Conservation (phyloP, 2,329 filamentous ascomycete species). For the Colletotrichum nymphaeae region DNA sequence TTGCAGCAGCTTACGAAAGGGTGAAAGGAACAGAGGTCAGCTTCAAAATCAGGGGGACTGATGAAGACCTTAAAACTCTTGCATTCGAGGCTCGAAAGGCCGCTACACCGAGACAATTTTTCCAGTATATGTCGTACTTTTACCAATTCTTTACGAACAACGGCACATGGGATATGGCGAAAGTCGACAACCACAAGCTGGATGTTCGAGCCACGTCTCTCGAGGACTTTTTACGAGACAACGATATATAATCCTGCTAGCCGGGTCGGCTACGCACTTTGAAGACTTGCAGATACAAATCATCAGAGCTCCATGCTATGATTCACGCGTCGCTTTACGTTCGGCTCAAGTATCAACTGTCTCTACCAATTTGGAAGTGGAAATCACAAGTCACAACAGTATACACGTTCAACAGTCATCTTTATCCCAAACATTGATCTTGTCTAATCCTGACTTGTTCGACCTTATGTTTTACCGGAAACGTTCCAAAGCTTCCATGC, state of each 20-base stretch:
- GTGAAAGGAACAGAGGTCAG: neutral
- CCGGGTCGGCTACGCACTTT: no score
- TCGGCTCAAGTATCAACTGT: no score
- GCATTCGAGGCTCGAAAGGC: neutral
- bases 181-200: constrained; percentile 13
- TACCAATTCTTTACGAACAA: constrained; percentile 14
- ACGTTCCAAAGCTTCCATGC: no score
- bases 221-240: constrained; percentile 2
- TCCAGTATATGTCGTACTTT: constrained; percentile 10
- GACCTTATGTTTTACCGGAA: no score
- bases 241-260: neutral
- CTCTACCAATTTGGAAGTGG: no score
- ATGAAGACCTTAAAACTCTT: neutral
- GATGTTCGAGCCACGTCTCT: constrained; percentile 5
- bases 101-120: neutral
- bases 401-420: no score
- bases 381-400: no score
- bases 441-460: no score
- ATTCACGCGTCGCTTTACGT: no score
- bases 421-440: no score
- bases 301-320: no score
- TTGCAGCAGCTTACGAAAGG: neutral
- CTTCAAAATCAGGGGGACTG: neutral
- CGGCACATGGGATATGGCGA: constrained; percentile 1
- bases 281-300: no score